Evolutionary conservation across 352 stramenopile species (phyloP).

Genomic region (Phytophthora cactorum): DNA sequence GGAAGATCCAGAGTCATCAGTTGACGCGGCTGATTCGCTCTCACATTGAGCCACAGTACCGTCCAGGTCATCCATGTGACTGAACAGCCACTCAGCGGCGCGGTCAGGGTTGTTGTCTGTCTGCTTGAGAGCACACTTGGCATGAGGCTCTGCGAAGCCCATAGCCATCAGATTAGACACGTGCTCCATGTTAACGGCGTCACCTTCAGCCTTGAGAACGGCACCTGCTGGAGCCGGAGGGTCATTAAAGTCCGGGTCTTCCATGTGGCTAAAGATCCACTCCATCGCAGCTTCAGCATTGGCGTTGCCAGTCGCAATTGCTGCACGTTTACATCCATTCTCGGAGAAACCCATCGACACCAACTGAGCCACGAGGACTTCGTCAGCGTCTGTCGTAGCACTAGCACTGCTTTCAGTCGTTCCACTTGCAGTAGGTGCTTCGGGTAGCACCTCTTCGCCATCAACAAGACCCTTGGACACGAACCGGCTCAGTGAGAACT

Average conservation of each 20-base stretch:
- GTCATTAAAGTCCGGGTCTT: conserved; percentile 98
- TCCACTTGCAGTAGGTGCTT: conserved; percentile 34
- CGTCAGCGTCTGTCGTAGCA: conserved; percentile 68
- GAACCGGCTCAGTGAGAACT: conserved; percentile 83
- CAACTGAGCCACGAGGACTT: conserved; percentile 93
- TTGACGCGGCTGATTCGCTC: conserved; percentile 30
- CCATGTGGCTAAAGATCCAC: conserved; percentile 99
- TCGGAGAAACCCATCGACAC: conserved; percentile 99
- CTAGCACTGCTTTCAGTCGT: conserved; percentile 14
- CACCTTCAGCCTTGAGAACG: conserved; percentile 18
- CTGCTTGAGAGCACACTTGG: conserved; percentile 92
- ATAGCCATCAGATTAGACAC: conserved; percentile 79
- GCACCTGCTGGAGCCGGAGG: conserved; percentile 51
- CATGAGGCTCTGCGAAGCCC: conserved; percentile 92
- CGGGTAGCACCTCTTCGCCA: conserved; percentile 90
- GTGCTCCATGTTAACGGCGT: conserved; percentile 83
- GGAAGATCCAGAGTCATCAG: conserved; percentile 19
- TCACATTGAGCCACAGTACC: conserved; percentile 89
- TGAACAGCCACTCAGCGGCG: conserved; percentile 98
- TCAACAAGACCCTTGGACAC: conserved; percentile 84
- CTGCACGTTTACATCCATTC: conserved; percentile 97
- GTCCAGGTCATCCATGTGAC: conserved; percentile 96
- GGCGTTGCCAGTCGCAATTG: conserved; percentile 91
- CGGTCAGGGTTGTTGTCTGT: conserved; percentile 92
- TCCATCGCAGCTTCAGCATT: conserved; percentile 96